Percentiles rank a stretch among this genome's conserved stretches.
phyloP scores from a whole-genome alignment of 148 eudicot genomes.

The Dianthus caryophyllus region DNA sequence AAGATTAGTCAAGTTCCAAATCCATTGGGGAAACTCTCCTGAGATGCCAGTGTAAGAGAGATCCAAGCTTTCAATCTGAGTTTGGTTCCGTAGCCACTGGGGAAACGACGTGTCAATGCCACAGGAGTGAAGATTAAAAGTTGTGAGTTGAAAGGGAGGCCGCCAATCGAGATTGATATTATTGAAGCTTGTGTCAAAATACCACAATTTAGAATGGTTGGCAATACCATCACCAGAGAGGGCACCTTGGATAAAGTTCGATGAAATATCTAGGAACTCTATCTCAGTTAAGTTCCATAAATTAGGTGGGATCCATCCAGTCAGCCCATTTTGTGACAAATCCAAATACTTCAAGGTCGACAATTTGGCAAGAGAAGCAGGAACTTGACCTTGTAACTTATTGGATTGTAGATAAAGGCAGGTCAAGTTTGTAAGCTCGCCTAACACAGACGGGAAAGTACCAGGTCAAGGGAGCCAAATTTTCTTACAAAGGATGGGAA shows the following conservation, averaged over 20 bases:
- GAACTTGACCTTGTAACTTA: neutral
- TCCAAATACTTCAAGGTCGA: neutral
- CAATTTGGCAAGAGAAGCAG: neutral
- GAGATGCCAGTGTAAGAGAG: slow-evolving; percentile 6
- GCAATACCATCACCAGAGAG: neutral
- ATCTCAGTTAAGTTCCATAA: neutral
- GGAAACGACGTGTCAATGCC: slow-evolving; percentile 3
- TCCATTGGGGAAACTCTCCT: slow-evolving; percentile 3
- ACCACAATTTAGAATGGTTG: slow-evolving; percentile 7
- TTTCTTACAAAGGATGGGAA: neutral
- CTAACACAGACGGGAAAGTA: neutral
- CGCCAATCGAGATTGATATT: neutral
- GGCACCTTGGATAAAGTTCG: slow-evolving; percentile 5
- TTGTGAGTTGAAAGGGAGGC: slow-evolving; percentile 9
- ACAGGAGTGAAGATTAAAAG: neutral
- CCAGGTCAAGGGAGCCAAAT: neutral
- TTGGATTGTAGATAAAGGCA: neutral
- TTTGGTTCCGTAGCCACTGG: neutral
- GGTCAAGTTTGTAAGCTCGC: neutral
- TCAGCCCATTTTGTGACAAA: slow-evolving; percentile 1
- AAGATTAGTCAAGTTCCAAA: neutral
- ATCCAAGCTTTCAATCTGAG: neutral
- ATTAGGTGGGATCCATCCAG: neutral
- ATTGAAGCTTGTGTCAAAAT: neutral
- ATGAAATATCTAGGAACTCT: slow-evolving; percentile 6